Base-by-base conservation (phyloP, 192 early-diverging fungal species). In the Coemansia guatemalensis region DNA sequence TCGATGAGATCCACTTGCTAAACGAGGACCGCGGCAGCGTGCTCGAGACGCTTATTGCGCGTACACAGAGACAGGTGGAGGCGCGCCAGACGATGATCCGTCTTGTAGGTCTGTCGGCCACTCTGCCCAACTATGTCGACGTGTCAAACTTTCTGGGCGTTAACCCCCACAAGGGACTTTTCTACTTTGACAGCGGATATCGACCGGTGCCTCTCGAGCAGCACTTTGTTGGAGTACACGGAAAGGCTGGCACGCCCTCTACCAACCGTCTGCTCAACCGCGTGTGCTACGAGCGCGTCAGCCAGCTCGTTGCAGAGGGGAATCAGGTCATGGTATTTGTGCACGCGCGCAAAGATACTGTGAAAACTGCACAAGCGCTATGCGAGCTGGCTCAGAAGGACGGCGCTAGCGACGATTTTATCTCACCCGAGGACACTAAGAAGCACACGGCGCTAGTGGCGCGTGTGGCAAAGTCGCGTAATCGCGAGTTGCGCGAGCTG, bases 301-400 rank as follows among this genome's bases (percentile, higher is more conserved):
- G 73, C 22, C 80, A 83, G 20, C 75, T 92, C 12, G 88, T 99
- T 39, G 82, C 85, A 0, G 86, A 90, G 24, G 93, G 92, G 0
- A 89, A 95, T 74, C 98, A 99, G 75, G 95, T 99, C 24, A 97
- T 99, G 95, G 93, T 99, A 6, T 99, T 99, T 87, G 98, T 99
- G 32, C 96, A 99, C 65, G 86, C 98, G 5, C 89, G 96, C 48
- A 98, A 98, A 69, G 98, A 97, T 56, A 98, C 98, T 5, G 96
- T 95, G n/a, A 92, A 91, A 62, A 97, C 95, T 0, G 95, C 95
- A 2, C 83, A 89, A 75, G 86, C 85, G 58, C 62, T 99, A 20
- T 75, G 86, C 20, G 88, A 92, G 48, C 86, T 88, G 71, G 94
- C 93, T 0, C 35, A 59, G 47, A 63, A 82, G n/a, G 84, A 91